Conservation (phyloP, 768 basidiomycete species). For the Leccinum uliginosum region DNA sequence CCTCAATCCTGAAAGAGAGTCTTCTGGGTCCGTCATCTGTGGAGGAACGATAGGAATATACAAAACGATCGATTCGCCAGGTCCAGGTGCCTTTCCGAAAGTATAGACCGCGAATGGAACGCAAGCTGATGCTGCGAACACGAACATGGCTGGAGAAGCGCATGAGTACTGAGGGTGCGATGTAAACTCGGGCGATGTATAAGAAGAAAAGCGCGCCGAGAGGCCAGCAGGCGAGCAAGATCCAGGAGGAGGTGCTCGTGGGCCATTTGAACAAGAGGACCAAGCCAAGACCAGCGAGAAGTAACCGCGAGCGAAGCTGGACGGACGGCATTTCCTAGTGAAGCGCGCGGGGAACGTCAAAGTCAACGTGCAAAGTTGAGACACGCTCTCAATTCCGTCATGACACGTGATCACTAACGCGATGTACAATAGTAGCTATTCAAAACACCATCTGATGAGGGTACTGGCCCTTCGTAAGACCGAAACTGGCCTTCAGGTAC, state of each 20-base stretch:
- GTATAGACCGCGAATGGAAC: conserved; percentile 75
- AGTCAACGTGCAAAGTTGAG: neutral
- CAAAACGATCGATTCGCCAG: conserved; percentile 66
- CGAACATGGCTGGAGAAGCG: conserved; percentile 58
- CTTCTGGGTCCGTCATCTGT: conserved; percentile 46
- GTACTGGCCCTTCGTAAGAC: conserved; percentile 94
- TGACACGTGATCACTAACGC: conserved; percentile 16
- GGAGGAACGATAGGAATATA: conserved; percentile 49
- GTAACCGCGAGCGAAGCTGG: conserved; percentile 3
- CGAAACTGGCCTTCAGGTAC: conserved; percentile 91
- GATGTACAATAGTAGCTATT: conserved; percentile 15
- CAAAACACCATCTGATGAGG: conserved; percentile 94
- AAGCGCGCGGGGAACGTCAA: conserved; percentile 3
- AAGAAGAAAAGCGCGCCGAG: conserved; percentile 50
- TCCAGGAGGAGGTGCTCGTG: conserved; percentile 30
- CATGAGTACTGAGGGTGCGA: conserved; percentile 60
- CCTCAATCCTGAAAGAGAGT: conserved; percentile 60
- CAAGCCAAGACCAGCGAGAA: conserved; percentile 12
- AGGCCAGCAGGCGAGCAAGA: conserved; percentile 45
- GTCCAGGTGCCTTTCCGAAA: conserved; percentile 51
- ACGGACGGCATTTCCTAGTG: conserved; percentile 6
- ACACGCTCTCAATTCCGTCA: neutral
- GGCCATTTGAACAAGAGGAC: conserved; percentile 20
- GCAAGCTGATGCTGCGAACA: conserved; percentile 67
- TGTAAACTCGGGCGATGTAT: conserved; percentile 59